Evolutionary conservation across 208 protist species (phyloP).

Genomic region (Trichomonas gallinae): DNA sequence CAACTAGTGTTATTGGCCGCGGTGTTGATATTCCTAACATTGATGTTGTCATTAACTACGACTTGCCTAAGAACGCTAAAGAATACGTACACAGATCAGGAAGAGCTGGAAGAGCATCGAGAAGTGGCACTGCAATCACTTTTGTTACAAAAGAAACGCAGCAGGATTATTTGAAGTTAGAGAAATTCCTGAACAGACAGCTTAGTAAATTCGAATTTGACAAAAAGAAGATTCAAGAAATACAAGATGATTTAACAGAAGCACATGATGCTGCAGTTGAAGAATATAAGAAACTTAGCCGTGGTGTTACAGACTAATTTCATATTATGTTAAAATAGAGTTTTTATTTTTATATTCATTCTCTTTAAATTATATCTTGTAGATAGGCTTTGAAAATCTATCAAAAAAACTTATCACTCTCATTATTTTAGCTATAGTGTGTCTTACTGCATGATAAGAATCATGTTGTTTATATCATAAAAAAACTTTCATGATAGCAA

Average conservation of each 20-base stretch:
- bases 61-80: conserved; percentile 55
- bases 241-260: background rate
- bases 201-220: background rate
- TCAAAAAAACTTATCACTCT: too few species aligned
- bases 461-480: too few species aligned
- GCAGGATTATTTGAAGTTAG: background rate
- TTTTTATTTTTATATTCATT: too few species aligned
- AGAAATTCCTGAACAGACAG: background rate
- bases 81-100: conserved; percentile 31
- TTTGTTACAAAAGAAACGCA: background rate
- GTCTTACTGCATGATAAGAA: too few species aligned
- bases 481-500: too few species aligned
- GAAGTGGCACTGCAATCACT: background rate
- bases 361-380: too few species aligned
- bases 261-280: background rate
- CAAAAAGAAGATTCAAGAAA: background rate
- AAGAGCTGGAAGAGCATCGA: conserved; percentile 16
- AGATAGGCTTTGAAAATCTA: too few species aligned
- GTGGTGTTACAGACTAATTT: background rate
- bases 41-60: conserved; percentile 62
- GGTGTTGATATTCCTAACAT: conserved; percentile 59
- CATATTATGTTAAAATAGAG: too few species aligned
- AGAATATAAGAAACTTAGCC: background rate
- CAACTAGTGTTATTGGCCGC: conserved; percentile 64
- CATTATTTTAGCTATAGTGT: too few species aligned